Conservation (phyloP, 768 basidiomycete genomes). For the Suillus weaverae region DNA sequence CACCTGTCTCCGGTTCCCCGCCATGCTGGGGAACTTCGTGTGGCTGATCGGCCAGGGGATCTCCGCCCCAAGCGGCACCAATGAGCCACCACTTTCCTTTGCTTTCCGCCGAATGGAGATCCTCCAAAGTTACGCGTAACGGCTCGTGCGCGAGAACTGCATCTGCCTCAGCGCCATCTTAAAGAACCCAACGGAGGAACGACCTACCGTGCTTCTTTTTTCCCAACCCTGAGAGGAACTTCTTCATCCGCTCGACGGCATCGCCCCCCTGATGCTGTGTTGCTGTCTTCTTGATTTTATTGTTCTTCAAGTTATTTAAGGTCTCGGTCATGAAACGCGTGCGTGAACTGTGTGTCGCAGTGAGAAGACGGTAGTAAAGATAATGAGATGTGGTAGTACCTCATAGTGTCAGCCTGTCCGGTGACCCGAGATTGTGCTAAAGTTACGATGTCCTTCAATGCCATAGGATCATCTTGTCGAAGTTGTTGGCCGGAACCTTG, state of each 20-base stretch:
- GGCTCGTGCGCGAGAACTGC: constrained; percentile 83
- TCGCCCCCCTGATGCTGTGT: constrained; percentile 72
- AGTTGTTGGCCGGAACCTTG: constrained; percentile 91
- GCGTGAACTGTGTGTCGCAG: constrained; percentile 60
- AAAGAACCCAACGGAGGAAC: background rate
- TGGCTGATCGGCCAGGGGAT: constrained; percentile 80
- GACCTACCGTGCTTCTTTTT: constrained; percentile 72
- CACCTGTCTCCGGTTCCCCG: constrained; percentile 29
- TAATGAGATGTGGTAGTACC: constrained; percentile 38
- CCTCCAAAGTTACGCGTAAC: constrained; percentile 80
- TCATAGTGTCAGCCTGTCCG: constrained; percentile 47
- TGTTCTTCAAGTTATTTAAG: constrained; percentile 88
- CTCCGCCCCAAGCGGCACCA: constrained; percentile 93
- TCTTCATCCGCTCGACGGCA: constrained; percentile 84
- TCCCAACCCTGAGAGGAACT: constrained; percentile 71
- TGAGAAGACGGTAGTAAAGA: background rate
- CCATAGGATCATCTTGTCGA: constrained; percentile 87
- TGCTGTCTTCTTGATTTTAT: constrained; percentile 69
- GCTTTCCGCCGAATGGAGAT: constrained; percentile 78
- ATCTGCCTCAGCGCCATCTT: constrained; percentile 1
- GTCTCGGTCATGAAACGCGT: constrained; percentile 96
- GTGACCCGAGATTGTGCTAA: constrained; percentile 75
- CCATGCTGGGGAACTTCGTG: constrained; percentile 26
- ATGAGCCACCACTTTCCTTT: constrained; percentile 99
- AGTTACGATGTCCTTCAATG: constrained; percentile 87